Evolutionary conservation across 2,329 filamentous ascomycete genomes (phyloP).

Genomic region (Paradendryphiella salina): DNA sequence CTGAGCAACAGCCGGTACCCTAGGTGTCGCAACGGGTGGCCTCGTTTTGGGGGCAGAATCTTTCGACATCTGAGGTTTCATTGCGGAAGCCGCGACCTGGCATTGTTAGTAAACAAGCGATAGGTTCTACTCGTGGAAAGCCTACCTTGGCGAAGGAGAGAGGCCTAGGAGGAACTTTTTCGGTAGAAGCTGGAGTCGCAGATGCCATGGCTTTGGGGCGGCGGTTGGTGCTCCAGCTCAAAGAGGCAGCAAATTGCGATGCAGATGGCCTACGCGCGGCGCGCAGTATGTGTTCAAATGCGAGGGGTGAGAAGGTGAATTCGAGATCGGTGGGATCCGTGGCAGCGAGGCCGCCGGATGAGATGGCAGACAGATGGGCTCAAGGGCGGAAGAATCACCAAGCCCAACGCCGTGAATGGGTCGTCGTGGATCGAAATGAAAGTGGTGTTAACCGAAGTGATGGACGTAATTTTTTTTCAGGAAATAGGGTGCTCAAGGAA

Average conservation of each 20-base stretch:
- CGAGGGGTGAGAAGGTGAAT: conserved; percentile 1
- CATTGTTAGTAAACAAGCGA: conserved; percentile 17
- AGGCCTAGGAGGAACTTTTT: conserved; percentile 54
- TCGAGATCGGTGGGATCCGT: neutral
- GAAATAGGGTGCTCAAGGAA: conserved; percentile 58
- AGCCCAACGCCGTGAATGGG: conserved; percentile 31
- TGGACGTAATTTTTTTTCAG: conserved; percentile 39
- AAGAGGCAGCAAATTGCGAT: conserved; percentile 14
- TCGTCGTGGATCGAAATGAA: conserved; percentile 35
- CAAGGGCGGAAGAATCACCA: conserved; percentile 23
- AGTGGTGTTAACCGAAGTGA: conserved; percentile 32
- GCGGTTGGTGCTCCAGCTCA: conserved; percentile 11
- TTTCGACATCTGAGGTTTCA: conserved; percentile 36
- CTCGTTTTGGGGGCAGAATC: conserved; percentile 30
- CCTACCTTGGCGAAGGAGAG: conserved; percentile 75
- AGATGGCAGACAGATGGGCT: conserved; percentile 1
- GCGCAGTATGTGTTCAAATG: conserved; percentile 7
- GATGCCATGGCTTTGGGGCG: conserved; percentile 36
- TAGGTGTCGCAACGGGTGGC: conserved; percentile 34
- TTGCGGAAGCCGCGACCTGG: conserved; percentile 50
- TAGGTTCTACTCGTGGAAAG: neutral
- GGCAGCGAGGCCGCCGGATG: conserved; percentile 1
- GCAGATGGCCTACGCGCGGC: conserved; percentile 5
- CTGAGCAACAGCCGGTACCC: conserved; percentile 26
- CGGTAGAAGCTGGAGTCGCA: conserved; percentile 33